A percentile compares a stretch with the other conserved stretches of the same genome.
These are phyloP conservation scores for Aciculosporium take DNA, from an alignment of 2,329 filamentous ascomycete species.

Conservation along the genomic window DNA sequence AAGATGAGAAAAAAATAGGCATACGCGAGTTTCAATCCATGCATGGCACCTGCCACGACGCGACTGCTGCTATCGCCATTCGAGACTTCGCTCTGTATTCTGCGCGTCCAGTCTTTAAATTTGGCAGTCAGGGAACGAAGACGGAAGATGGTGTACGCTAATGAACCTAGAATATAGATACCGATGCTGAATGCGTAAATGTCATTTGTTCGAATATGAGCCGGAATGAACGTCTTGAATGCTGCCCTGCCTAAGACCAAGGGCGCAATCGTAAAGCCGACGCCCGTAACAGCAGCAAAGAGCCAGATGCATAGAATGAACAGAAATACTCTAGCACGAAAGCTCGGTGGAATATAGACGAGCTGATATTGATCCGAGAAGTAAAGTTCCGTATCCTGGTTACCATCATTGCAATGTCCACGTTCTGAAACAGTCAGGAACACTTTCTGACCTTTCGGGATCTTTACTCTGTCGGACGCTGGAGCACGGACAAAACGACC, in stretches of 20 bases:
- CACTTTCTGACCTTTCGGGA: conserved; percentile 68
- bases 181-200: conserved; percentile 93
- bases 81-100: conserved; percentile 11
- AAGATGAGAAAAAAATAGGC: conserved; percentile 60
- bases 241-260: conserved; percentile 71
- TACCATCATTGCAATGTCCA: conserved; percentile 48
- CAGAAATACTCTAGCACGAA: conserved; percentile 62
- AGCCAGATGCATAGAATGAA: conserved; percentile 89
- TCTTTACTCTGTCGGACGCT: conserved; percentile 86
- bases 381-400: conserved; percentile 34
- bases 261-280: conserved; percentile 74
- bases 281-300: conserved; percentile 78
- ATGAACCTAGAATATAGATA: conserved; percentile 61
- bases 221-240: conserved; percentile 58
- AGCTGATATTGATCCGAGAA: conserved; percentile 49
- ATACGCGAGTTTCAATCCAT: conserved; percentile 46
- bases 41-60: conserved; percentile 16
- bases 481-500: conserved; percentile 85
- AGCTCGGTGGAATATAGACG: conserved; percentile 74
- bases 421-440: conserved; percentile 62
- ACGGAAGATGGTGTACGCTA: conserved; percentile 48
- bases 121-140: conserved; percentile 24
- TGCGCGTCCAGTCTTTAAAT: conserved; percentile 17
- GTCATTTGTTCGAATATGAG: conserved; percentile 69
- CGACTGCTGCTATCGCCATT: conserved; percentile 12